Base-by-base conservation (phyloP, 75 land plant genomes). In the Adiantum capillusveneris region DNA sequence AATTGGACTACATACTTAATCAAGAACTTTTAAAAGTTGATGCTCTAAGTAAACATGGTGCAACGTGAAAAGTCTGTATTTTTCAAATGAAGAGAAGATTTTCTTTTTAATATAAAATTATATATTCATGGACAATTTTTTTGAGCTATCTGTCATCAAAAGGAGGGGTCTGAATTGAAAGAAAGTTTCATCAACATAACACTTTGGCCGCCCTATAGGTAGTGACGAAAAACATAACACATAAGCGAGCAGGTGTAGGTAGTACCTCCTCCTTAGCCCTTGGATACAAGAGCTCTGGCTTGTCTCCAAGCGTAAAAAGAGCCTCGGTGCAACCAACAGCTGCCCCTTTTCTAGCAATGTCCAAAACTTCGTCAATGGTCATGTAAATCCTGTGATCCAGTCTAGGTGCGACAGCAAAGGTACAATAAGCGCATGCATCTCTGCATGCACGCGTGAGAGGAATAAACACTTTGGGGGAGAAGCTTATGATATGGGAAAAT, bases 271-370 rank as follows among this genome's bases (percentile, higher is more conserved):
- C 37, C 58, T 60, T 62, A 26, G 75, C 75, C 52, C 62, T 57
- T 11, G 74, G 39, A 54, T 73, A 73, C 34, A 68, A 74, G 54
- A 73, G 75, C 65, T 73, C 75, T 25, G 75, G 75, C 59, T 73
- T 73, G 57, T 73, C 75, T 22, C 75, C 75, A 21, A 73, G 30
- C 21, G 75, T 73, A 57, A 73, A 73, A 29, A 73, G 74, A 20
- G 75, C 75, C 66, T 73, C 75, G 5, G 60, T 61, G 66, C 75
- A 73, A 19, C 75, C 75, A 0, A 60, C 59, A 20, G 70, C 65
- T 18, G 55, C 73, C 54, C 73, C 75, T 44, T 44, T 54, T 16
- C 60, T 39, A 17, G 66, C 59, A 55, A 73, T 62, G 17, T 27
- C 65, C 65, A 73, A 54, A 2, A 73, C 75, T 71, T 73, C 65